phyloP scores from a whole-genome alignment of 2,329 filamentous ascomycete genomes.

The Macrophomina pseudophaseolina region DNA sequence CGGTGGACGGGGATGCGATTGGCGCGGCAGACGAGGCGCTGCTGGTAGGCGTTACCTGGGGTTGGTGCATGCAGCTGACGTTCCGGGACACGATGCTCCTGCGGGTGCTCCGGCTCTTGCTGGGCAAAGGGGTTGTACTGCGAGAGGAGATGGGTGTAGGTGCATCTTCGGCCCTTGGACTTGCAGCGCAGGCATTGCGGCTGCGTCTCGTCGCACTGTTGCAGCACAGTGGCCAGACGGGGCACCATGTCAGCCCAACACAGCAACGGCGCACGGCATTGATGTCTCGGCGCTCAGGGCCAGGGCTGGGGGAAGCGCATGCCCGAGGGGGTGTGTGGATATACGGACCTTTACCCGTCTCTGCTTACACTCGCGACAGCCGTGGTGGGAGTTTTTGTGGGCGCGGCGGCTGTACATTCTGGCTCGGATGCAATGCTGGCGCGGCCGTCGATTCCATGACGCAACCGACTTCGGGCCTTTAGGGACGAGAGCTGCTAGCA shows the following conservation, averaged over 20 bases:
- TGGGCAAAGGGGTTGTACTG: conserved; percentile 11
- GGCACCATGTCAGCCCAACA: neutral
- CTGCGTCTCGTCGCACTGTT: conserved; percentile 18
- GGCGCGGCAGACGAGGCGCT: conserved; percentile 1
- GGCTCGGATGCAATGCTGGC: neutral
- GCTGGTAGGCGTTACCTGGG: neutral
- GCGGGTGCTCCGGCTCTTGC: neutral
- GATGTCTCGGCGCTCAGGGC: neutral
- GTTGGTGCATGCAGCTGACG: neutral
- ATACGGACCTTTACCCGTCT: conserved; percentile 8
- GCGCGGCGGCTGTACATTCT: conserved; percentile 7
- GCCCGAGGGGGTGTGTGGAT: no score
- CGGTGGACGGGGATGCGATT: neutral
- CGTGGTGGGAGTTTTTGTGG: conserved; percentile 18
- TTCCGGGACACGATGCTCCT: no score
- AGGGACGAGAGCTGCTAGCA: neutral
- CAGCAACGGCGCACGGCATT: neutral
- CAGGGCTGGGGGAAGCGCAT: neutral
- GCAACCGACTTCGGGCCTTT: neutral
- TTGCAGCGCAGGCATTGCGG: conserved; percentile 15
- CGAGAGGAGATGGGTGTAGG: conserved; percentile 12
- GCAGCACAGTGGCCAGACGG: neutral
- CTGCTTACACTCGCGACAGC: conserved; percentile 18
- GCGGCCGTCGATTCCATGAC: neutral
- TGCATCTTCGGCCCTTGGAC: conserved; percentile 6